phyloP scores from a whole-genome alignment of 1,284 basidiomycete genomes.

The Marasmius tenuissimus region DNA sequence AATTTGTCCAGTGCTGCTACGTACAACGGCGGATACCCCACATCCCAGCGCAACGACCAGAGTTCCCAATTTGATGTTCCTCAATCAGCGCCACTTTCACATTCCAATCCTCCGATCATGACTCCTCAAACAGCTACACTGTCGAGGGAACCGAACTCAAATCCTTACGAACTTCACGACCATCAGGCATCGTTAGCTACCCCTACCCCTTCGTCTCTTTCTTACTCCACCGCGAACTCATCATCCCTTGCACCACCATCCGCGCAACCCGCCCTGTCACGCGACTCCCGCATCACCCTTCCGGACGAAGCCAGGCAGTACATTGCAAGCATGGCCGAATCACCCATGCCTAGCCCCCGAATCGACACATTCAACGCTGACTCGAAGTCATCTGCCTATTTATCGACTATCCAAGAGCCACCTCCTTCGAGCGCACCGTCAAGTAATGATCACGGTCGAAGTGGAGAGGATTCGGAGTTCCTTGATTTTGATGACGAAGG shows the following conservation, averaged over 20 bases:
- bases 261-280: conserved; percentile 27
- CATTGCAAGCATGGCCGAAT: conserved; percentile 65
- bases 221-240: not conserved
- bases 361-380: conserved; percentile 29
- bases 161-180: not conserved
- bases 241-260: conserved; percentile 7
- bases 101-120: conserved; percentile 13
- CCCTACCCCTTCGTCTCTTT: conserved; percentile 4
- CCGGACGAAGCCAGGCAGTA: conserved; percentile 75
- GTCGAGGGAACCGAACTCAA: not conserved
- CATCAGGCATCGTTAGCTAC: conserved; percentile 7
- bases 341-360: conserved; percentile 55
- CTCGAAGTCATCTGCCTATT: not conserved
- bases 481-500: conserved; percentile 58
- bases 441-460: not conserved
- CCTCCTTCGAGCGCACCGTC: not conserved
- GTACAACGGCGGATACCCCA: conserved; percentile 10
- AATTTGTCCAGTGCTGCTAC: not conserved
- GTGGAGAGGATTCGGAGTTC: conserved; percentile 46
- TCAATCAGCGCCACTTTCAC: conserved; percentile 24
- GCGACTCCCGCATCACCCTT: conserved; percentile 65
- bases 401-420: not conserved
- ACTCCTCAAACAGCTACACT: conserved; percentile 8
- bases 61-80: conserved; percentile 19
- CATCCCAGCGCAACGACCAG: conserved; percentile 15